These are phyloP conservation scores for Apophysomyces ossiformis DNA, from an alignment of 371 early-diverging fungal genomes.

Conservation along the genomic window DNA sequence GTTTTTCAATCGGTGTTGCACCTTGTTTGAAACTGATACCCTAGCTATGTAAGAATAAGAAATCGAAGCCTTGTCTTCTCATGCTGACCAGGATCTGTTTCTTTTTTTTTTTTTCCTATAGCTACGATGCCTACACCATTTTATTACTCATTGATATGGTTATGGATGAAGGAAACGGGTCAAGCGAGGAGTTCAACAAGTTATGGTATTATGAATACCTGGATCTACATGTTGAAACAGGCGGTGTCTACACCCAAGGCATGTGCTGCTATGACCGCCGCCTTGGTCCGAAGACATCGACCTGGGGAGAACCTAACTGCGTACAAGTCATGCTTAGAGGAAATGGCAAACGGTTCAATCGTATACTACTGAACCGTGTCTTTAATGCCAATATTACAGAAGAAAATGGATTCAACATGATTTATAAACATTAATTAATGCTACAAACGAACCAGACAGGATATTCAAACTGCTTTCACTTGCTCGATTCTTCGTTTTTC, in stretches of 20 bases:
- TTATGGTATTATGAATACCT: conserved; percentile 36
- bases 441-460: neutral
- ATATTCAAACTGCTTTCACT: neutral
- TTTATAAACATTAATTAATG: neutral
- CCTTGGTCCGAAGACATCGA: neutral
- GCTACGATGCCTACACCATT: conserved; percentile 33
- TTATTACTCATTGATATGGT: conserved; percentile 28
- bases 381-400: conserved; percentile 20
- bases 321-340: conserved; percentile 46
- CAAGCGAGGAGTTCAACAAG: conserved; percentile 15
- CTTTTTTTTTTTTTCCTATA: conserved; percentile 3
- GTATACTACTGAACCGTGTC: conserved; percentile 20
- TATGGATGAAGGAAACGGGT: conserved; percentile 25
- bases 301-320: conserved; percentile 26
- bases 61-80: conserved; percentile 4
- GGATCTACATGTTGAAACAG: conserved; percentile 52
- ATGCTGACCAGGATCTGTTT: neutral
- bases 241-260: conserved; percentile 50
- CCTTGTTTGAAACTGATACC: conserved; percentile 17
- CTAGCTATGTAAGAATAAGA: conserved; percentile 27
- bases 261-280: conserved; percentile 54
- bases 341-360: conserved; percentile 37
- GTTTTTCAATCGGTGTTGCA: conserved; percentile 18
- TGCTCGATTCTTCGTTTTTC: neutral
- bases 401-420: neutral